These are phyloP conservation scores for Colletotrichum godetiae DNA, from an alignment of 2,329 filamentous ascomycete species.

Conservation along the genomic window DNA sequence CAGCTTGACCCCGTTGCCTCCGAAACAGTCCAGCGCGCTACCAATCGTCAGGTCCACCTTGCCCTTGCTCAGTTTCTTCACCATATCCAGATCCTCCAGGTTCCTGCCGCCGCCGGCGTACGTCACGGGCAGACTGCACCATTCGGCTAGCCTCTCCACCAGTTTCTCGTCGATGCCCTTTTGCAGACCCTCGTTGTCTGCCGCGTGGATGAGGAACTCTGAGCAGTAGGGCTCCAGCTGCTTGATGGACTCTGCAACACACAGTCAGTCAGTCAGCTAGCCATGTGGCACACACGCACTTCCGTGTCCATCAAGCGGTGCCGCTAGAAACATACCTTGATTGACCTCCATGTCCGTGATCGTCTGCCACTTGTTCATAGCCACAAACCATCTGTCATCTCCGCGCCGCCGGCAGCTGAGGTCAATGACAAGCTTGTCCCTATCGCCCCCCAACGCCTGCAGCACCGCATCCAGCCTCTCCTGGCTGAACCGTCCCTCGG, in stretches of 20 bases:
- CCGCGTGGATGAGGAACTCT: conserved; percentile 96
- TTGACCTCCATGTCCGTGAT: conserved; percentile 96
- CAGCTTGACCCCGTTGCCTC: conserved; percentile 86
- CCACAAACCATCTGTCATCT: conserved; percentile 87
- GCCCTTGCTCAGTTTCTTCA: conserved; percentile 81
- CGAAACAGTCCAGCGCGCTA: conserved; percentile 95
- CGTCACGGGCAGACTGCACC: conserved; percentile 93
- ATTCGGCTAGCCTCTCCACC: conserved; percentile 79
- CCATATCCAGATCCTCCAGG: conserved; percentile 83
- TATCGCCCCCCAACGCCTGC: conserved; percentile 77
- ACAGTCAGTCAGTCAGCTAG: not conserved
- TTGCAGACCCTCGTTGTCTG: conserved; percentile 95
- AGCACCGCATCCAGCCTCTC: conserved; percentile 81
- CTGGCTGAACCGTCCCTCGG: conserved; percentile 83
- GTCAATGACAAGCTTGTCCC: conserved; percentile 88
- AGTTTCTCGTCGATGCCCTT: conserved; percentile 89
- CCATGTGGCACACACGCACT: not conserved
- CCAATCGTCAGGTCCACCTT: conserved; percentile 95
- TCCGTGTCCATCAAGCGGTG: not conserved
- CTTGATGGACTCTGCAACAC: conserved; percentile 78
- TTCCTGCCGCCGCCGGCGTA: conserved; percentile 94
- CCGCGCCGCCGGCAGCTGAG: conserved; percentile 86
- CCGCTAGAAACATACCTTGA: conserved; percentile 62
- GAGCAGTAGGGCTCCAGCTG: conserved; percentile 90
- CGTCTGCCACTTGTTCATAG: conserved; percentile 99